A percentile compares a stretch with the other conserved stretches of the same genome.
These are phyloP conservation scores for Lasiodiplodia sp. DNA, from an alignment of 2,329 filamentous ascomycete genomes.

Conservation along the genomic window DNA sequence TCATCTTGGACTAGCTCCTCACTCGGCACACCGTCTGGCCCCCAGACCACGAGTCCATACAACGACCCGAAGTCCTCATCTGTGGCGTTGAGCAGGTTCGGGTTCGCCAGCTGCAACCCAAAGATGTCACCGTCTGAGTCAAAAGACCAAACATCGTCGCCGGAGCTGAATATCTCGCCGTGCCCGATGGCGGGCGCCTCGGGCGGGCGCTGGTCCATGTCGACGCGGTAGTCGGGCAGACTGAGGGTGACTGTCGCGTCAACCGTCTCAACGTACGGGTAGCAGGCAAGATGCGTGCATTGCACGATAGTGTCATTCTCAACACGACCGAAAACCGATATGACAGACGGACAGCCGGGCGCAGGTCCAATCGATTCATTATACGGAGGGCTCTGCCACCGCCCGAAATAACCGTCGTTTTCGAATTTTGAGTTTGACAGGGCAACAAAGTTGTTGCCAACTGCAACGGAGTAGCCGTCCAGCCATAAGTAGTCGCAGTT, in stretches of 20 bases:
- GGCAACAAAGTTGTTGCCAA: not conserved
- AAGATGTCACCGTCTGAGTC: too few species aligned
- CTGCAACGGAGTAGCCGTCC: too few species aligned
- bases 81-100: not conserved
- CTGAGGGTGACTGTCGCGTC: not conserved
- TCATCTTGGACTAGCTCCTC: not conserved
- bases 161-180: not conserved
- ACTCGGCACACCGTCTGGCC: not conserved
- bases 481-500: not conserved
- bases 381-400: not conserved
- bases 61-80: not conserved
- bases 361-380: not conserved
- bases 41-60: not conserved
- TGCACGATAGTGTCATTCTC: not conserved
- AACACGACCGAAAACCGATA: not conserved
- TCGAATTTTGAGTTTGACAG: not conserved
- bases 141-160: too few species aligned
- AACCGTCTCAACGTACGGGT: constrained; percentile 6
- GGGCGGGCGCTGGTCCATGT: not conserved
- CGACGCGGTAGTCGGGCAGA: not conserved
- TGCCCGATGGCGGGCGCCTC: not conserved
- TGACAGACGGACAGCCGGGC: not conserved
- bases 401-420: constrained; percentile 4
- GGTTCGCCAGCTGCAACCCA: not conserved
- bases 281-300: not conserved